Evolutionary conservation across 148 eudicot species (phyloP).

Genomic region (Chenopodium berlandieri): DNA sequence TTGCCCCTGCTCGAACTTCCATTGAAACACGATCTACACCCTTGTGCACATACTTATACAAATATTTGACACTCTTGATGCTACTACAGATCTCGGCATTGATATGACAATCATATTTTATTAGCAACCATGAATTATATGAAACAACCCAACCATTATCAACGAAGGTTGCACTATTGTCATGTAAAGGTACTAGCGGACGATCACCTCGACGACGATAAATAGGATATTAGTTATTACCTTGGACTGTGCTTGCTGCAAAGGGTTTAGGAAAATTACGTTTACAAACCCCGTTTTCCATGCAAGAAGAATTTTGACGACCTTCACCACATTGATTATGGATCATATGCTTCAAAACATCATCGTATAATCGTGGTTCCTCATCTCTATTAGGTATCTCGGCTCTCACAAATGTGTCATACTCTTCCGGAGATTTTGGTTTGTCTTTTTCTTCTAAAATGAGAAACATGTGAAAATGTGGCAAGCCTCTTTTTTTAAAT

Average conservation of each 20-base stretch:
- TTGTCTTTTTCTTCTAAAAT: conserved; percentile 1
- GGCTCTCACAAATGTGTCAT: conserved; percentile 4
- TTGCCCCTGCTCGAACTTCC: neutral
- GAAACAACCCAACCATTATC: neutral
- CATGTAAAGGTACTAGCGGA: neutral
- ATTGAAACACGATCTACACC: neutral
- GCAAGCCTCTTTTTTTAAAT: no score
- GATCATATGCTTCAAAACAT: conserved; percentile 1
- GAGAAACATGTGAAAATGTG: no score
- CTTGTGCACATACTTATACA: conserved; percentile 7
- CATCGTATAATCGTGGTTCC: neutral
- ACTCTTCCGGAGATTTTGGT: neutral
- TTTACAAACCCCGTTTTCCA: neutral
- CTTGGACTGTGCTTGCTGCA: neutral
- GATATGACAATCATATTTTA: conserved; percentile 13
- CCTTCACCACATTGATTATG: conserved; percentile 3
- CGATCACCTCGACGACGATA: neutral
- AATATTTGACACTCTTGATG: neutral
- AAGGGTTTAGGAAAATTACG: neutral
- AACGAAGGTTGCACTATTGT: neutral
- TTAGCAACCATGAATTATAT: neutral
- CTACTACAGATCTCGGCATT: conserved; percentile 3
- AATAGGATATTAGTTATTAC: neutral
- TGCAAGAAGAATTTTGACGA: neutral
- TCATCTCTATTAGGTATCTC: neutral